phyloP scores from a whole-genome alignment of 306 rosid species.

The Cicer chorassanicum region DNA sequence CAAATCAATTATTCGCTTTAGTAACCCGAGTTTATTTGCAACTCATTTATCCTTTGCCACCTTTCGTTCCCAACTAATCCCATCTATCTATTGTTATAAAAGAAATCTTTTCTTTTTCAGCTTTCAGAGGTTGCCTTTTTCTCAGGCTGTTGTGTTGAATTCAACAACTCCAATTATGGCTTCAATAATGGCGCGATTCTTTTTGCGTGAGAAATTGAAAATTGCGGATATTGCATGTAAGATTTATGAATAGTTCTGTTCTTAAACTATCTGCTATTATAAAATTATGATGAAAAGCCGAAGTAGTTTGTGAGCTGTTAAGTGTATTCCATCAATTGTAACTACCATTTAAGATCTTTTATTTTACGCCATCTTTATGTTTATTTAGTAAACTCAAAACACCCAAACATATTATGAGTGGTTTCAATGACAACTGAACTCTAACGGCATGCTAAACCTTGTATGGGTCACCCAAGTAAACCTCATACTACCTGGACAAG shows the following conservation, averaged over 20 bases:
- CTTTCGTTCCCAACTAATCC: slow-evolving; percentile 4
- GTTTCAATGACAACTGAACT: not conserved
- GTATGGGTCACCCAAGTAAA: slow-evolving; percentile 1
- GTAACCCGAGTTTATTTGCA: slow-evolving; percentile 9
- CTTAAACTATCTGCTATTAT: slow-evolving; percentile 23
- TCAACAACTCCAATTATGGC: slow-evolving; percentile 78
- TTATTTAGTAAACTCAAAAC: slow-evolving; percentile 24
- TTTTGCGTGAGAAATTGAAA: slow-evolving; percentile 71
- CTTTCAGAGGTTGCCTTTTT: slow-evolving; percentile 70
- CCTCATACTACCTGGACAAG: slow-evolving; percentile 20
- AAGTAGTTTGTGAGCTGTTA: slow-evolving; percentile 14
- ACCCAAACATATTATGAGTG: not conserved
- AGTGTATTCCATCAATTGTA: slow-evolving; percentile 15
- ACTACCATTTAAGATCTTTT: slow-evolving; percentile 9
- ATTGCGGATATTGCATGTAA: slow-evolving; percentile 69
- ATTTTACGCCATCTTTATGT: not conserved
- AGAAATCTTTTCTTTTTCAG: slow-evolving; percentile 54
- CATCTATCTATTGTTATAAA: slow-evolving; percentile 36
- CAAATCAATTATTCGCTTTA: not conserved
- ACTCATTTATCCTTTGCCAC: slow-evolving; percentile 34
- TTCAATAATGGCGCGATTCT: slow-evolving; percentile 69
- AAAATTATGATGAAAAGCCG: slow-evolving; percentile 24
- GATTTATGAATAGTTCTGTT: slow-evolving; percentile 14
- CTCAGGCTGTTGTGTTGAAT: slow-evolving; percentile 74
- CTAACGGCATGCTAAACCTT: slow-evolving; percentile 27